These are phyloP conservation scores for Agrocybe chaxingu DNA, from an alignment of 768 basidiomycete species.

Conservation along the genomic window DNA sequence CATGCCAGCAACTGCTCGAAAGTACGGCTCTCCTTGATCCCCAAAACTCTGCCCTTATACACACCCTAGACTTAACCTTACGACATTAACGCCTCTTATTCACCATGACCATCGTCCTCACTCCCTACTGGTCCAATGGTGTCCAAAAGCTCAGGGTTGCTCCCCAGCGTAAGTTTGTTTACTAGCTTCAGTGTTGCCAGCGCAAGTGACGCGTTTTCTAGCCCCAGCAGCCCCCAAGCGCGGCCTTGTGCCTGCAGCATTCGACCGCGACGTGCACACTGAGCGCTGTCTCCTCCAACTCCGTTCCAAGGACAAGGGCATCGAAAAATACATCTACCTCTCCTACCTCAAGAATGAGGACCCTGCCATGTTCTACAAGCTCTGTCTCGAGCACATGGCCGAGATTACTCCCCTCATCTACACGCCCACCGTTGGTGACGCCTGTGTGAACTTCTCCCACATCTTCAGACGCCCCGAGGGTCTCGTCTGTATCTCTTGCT, in stretches of 20 bases:
- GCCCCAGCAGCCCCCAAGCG: slow-evolving; percentile 40
- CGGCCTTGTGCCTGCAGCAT: slow-evolving; percentile 60
- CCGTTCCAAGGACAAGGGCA: slow-evolving; percentile 65
- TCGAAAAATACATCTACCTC: slow-evolving; percentile 88
- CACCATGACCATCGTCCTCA: slow-evolving; percentile 60
- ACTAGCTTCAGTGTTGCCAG: slow-evolving; percentile 3
- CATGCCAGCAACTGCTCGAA: neutral
- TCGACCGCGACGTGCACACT: slow-evolving; percentile 50
- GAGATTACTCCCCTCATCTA: slow-evolving; percentile 82
- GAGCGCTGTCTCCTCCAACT: slow-evolving; percentile 66
- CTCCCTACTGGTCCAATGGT: slow-evolving; percentile 69
- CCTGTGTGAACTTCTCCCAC: slow-evolving; percentile 79
- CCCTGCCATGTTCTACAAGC: slow-evolving; percentile 71
- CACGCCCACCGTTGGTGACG: slow-evolving; percentile 91
- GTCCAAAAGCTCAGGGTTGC: slow-evolving; percentile 67
- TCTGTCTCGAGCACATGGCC: slow-evolving; percentile 69
- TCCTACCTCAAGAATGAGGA: slow-evolving; percentile 72
- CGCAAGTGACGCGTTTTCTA: slow-evolving; percentile 20
- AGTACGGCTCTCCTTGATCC: neutral
- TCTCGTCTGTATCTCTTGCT: slow-evolving; percentile 39
- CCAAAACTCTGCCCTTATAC: slow-evolving; percentile 1
- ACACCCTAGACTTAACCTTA: slow-evolving; percentile 1
- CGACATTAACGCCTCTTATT: slow-evolving; percentile 6
- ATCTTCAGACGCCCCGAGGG: slow-evolving; percentile 77
- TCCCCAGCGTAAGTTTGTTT: slow-evolving; percentile 45